Evolutionary conservation across 352 stramenopile species (phyloP).

Genomic region (Halophytophthora batemanensis): DNA sequence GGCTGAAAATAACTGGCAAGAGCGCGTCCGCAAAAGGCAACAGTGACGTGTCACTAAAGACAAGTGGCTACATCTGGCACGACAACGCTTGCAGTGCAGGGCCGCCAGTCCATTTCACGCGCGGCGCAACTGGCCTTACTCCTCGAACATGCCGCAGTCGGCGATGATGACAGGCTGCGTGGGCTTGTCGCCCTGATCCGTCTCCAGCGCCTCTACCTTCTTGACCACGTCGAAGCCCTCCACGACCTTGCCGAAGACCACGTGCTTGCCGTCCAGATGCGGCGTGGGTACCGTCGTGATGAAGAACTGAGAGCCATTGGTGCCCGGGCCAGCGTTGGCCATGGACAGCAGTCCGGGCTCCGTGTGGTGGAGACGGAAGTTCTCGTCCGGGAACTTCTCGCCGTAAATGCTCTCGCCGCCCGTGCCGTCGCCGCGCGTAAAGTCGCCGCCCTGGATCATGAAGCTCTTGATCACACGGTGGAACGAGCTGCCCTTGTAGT

Average conservation of each 20-base stretch:
- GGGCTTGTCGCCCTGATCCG: conserved; percentile 91
- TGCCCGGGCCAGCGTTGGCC: conserved; percentile 95
- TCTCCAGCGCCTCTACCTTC: conserved; percentile 90
- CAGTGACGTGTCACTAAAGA: conserved; percentile 7
- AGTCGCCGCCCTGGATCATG: conserved; percentile 96
- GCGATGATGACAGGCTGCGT: conserved; percentile 90
- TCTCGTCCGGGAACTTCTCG: conserved; percentile 96
- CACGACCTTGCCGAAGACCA: conserved; percentile 95
- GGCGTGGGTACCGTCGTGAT: conserved; percentile 92
- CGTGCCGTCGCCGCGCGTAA: conserved; percentile 94
- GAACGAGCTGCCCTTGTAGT: conserved; percentile 98
- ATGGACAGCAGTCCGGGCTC: conserved; percentile 94
- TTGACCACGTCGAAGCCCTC: conserved; percentile 91
- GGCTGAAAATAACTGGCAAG: conserved; percentile 7
- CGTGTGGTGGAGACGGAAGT: conserved; percentile 97
- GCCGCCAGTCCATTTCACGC: neutral
- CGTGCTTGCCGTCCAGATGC: conserved; percentile 98
- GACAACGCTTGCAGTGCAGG: too few species aligned
- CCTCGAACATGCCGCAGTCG: conserved; percentile 92
- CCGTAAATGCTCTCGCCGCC: conserved; percentile 94
- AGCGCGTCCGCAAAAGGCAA: neutral
- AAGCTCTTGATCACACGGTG: conserved; percentile 97
- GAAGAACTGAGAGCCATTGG: conserved; percentile 98
- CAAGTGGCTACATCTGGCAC: too few species aligned
- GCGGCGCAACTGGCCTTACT: conserved; percentile 12